Evolutionary conservation across 2,329 filamentous ascomycete genomes (phyloP), one percentile per base, ranked within the genome.

Genomic region (Alternaria sp.): DNA sequence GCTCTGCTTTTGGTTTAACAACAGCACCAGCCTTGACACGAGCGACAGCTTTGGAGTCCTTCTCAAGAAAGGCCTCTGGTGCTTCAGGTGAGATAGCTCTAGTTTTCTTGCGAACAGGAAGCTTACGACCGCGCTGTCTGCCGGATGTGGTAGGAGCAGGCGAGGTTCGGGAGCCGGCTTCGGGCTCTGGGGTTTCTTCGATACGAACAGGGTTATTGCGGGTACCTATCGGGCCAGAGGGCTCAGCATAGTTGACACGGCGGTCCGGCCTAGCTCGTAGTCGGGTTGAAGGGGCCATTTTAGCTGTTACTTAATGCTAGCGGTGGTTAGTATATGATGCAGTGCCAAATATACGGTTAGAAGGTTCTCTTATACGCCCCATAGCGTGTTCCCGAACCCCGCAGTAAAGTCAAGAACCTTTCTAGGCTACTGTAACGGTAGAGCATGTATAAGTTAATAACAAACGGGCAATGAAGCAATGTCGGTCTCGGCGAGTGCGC

Each of bases 271-370:
- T 61, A 13, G 36, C 21, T 36, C 32, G 23, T 5, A 69, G 55
- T 7, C 63, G 65, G 11, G 64, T 68, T 36, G 52, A 59, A 21
- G 65, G 62, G 21, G 67, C 60, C 67, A 70, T 72, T 32, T 10
- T 59, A 6, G n/a, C 11, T 49, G 52, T 32, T 60, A 11, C 23
- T 25, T 19, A 11, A n/a, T 47, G 28, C 23, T n/a, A 13, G 58
- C 45, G 12, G 50, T 52, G 25, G 19, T 59, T 43, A 25, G 57
- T 46, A 30, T 47, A 17, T 3, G 36, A 43, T 15, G 43, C 15
- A 36, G 26, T 25, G 36, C n/a, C 36, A 40, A 17, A 40, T 40
- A 6, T 40, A 11, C 36, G 36, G 15, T 40, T 6, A 17, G 36
- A 40, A 40, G 36, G 36, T 40, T 40, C 36, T 40, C 36, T 40